Percentiles rank a stretch among this genome's conserved stretches.
phyloP scores from a whole-genome alignment of 106 monocot species.

The Allium sativum region DNA sequence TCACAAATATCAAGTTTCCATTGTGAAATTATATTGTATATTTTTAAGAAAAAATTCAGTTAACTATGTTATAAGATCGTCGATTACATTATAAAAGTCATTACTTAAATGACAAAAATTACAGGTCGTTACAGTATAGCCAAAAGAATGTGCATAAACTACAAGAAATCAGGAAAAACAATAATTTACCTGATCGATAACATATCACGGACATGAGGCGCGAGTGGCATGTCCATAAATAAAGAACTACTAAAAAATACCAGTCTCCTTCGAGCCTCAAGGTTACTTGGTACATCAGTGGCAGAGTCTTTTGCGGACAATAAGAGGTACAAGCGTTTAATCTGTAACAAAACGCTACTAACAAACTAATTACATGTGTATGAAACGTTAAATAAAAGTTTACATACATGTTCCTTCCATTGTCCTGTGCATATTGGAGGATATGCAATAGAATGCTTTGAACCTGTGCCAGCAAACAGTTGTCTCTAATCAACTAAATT shows the following conservation, averaged over 20 bases:
- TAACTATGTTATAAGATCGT: no score
- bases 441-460: slow-evolving; percentile 72
- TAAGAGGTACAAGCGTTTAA: slow-evolving; percentile 76
- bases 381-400: not conserved
- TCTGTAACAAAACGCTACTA: slow-evolving; percentile 29
- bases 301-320: slow-evolving; percentile 96
- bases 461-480: slow-evolving; percentile 90
- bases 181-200: slow-evolving; percentile 98
- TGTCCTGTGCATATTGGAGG: slow-evolving; percentile 75
- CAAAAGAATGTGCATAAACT: no score
- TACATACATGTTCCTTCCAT: slow-evolving; percentile 93
- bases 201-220: slow-evolving; percentile 93
- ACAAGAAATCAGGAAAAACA: no score
- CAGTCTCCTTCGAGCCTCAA: slow-evolving; percentile 89
- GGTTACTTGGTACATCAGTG: slow-evolving; percentile 84
- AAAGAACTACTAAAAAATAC: slow-evolving; percentile 92
- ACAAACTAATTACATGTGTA: not conserved
- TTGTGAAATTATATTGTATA: no score
- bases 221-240: slow-evolving; percentile 97
- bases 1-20: no score
- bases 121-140: no score
- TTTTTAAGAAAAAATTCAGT: no score
- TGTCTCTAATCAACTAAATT: slow-evolving; percentile 73
- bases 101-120: no score
- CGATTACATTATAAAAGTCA: no score